These are phyloP conservation scores for Citrus mangshanensis DNA, from an alignment of 345 rosid genomes.

Conservation along the genomic window DNA sequence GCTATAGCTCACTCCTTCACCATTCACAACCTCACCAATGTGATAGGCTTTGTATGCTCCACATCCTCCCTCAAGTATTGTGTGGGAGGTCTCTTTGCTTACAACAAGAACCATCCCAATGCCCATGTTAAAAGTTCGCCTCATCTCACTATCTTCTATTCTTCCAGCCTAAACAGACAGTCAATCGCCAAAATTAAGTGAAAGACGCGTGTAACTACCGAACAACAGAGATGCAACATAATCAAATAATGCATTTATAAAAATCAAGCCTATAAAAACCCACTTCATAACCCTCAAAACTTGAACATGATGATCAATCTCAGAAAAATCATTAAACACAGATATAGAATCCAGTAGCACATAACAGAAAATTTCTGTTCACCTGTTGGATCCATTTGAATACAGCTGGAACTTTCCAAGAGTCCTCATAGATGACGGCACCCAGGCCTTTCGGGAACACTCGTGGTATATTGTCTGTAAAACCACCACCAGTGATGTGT, in stretches of 20 bases:
- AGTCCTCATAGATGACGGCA: conserved; percentile 52
- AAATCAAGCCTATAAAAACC: not conserved
- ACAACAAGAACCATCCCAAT: conserved; percentile 86
- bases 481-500: conserved; percentile 92
- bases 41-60: conserved; percentile 28
- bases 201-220: not conserved
- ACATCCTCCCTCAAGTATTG: not conserved
- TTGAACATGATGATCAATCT: not conserved
- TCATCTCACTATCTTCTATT: conserved; percentile 84
- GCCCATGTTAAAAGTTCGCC: conserved; percentile 78
- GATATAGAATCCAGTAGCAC: not conserved
- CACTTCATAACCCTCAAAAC: not conserved
- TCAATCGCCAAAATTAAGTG: not conserved
- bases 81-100: conserved; percentile 27
- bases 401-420: conserved; percentile 71
- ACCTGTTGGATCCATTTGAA: conserved; percentile 97
- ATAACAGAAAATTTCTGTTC: not conserved
- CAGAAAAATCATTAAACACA: not conserved
- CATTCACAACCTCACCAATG: conserved; percentile 68
- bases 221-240: not conserved
- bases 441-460: conserved; percentile 84
- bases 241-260: not conserved
- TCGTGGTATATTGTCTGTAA: conserved; percentile 86
- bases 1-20: conserved; percentile 69
- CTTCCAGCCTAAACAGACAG: conserved; percentile 52